These are phyloP conservation scores for Dictyostelium citrinum DNA, from an alignment of 78 protist genomes.

Conservation along the genomic window DNA sequence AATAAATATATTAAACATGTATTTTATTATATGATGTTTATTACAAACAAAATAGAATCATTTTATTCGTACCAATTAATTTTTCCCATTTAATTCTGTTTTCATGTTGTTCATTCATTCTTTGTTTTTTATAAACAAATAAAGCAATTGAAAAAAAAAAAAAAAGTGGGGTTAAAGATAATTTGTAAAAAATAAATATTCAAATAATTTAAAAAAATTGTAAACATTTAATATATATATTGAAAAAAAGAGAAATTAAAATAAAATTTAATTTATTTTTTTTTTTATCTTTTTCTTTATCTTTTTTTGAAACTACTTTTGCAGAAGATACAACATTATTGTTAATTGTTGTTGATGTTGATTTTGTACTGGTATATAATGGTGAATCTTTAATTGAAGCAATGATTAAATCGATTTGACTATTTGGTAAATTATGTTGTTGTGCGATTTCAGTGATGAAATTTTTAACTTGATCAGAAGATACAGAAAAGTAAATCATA, in stretches of 20 bases:
- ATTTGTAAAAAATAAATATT: too few species aligned
- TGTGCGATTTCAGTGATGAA: neutral
- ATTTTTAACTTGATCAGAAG: neutral
- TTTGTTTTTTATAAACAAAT: too few species aligned
- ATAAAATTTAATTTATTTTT: neutral
- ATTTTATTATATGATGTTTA: too few species aligned
- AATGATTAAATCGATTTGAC: neutral
- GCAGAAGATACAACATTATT: neutral
- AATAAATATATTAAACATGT: too few species aligned
- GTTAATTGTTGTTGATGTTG: too few species aligned
- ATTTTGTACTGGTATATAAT: neutral
- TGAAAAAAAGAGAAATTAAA: neutral
- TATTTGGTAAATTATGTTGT: neutral
- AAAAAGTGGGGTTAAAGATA: too few species aligned
- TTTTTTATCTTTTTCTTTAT: neutral
- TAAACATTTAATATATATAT: too few species aligned
- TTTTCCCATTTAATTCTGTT: neutral
- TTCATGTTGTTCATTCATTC: too few species aligned
- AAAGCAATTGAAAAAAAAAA: too few species aligned
- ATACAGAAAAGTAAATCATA: conserved; percentile 18
- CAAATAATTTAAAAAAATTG: too few species aligned
- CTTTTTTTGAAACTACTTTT: neutral
- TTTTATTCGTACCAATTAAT: neutral
- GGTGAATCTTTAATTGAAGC: neutral
- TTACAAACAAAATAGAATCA: too few species aligned